These are phyloP conservation scores for Curvularia eragrostidis DNA, from an alignment of 2,329 filamentous ascomycete species.

Conservation along the genomic window DNA sequence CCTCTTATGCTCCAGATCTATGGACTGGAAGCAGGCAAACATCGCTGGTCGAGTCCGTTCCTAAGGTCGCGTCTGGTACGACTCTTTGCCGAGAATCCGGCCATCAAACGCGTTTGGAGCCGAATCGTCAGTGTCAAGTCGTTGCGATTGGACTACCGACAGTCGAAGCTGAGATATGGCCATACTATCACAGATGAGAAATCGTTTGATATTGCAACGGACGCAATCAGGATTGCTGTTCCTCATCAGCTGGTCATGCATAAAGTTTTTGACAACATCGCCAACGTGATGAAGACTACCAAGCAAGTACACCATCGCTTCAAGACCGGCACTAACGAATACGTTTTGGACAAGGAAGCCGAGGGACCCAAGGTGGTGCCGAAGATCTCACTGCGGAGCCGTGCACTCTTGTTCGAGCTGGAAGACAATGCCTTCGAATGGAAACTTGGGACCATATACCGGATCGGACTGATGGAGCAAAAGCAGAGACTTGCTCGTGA, in stretches of 20 bases:
- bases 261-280: slow-evolving; percentile 89
- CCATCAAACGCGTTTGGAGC: slow-evolving; percentile 84
- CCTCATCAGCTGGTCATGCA: slow-evolving; percentile 91
- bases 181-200: slow-evolving; percentile 72
- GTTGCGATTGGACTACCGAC: slow-evolving; percentile 79
- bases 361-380: slow-evolving; percentile 87
- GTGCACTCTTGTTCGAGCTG: slow-evolving; percentile 85
- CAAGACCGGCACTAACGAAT: slow-evolving; percentile 84
- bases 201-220: slow-evolving; percentile 81
- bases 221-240: slow-evolving; percentile 85
- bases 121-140: slow-evolving; percentile 84
- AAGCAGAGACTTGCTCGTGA: slow-evolving; percentile 87
- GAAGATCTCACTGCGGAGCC: slow-evolving; percentile 80
- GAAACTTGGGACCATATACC: slow-evolving; percentile 94
- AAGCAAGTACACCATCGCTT: slow-evolving; percentile 95
- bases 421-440: slow-evolving; percentile 98
- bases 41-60: slow-evolving; percentile 87
- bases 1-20: slow-evolving; percentile 89
- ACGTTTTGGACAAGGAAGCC: slow-evolving; percentile 83
- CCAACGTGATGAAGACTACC: slow-evolving; percentile 85
- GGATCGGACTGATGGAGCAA: slow-evolving; percentile 86
- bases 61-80: slow-evolving; percentile 77
- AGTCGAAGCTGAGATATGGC: slow-evolving; percentile 72
- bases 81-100: slow-evolving; percentile 86
- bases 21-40: slow-evolving; percentile 78